A percentile compares a stretch with the other conserved stretches of the same genome.
Conservation (phyloP, 495 filamentous ascomycete genomes). For the Penicillium manginii region DNA sequence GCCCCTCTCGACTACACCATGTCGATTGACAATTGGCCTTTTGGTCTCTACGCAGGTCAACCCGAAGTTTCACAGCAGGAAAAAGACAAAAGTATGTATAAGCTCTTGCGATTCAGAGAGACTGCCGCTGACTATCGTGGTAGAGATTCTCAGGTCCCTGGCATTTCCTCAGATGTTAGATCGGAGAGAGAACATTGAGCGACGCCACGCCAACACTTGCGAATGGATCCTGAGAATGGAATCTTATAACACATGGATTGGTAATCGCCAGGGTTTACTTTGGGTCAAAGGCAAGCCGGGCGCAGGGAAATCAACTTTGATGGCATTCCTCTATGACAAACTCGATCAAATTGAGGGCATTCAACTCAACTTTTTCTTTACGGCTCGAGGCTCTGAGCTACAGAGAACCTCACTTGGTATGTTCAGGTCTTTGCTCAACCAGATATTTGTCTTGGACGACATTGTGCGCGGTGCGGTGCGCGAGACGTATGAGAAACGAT, state of each 20-base stretch:
- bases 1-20: too few species aligned
- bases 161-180: slow-evolving; percentile 14
- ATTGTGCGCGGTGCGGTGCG: not conserved
- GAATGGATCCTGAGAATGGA: not conserved
- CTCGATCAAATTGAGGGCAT: not conserved
- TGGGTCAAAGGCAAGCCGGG: slow-evolving; percentile 56
- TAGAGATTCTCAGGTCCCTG: slow-evolving; percentile 5
- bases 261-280: slow-evolving; percentile 27
- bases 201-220: slow-evolving; percentile 34
- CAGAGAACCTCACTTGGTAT: not conserved
- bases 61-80: not conserved
- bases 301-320: slow-evolving; percentile 51
- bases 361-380: not conserved
- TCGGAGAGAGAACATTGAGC: slow-evolving; percentile 14
- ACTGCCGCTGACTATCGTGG: not conserved
- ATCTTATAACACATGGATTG: slow-evolving; percentile 24
- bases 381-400: not conserved
- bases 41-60: not conserved
- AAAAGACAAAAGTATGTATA: not conserved
- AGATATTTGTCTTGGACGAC: not conserved
- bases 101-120: not conserved
- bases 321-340: slow-evolving; percentile 23
- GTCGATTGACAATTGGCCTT: too few species aligned
- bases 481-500: not conserved
- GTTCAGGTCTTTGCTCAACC: not conserved